phyloP scores from a whole-genome alignment of 441 rosid genomes.

The Corymbia calophylla region DNA sequence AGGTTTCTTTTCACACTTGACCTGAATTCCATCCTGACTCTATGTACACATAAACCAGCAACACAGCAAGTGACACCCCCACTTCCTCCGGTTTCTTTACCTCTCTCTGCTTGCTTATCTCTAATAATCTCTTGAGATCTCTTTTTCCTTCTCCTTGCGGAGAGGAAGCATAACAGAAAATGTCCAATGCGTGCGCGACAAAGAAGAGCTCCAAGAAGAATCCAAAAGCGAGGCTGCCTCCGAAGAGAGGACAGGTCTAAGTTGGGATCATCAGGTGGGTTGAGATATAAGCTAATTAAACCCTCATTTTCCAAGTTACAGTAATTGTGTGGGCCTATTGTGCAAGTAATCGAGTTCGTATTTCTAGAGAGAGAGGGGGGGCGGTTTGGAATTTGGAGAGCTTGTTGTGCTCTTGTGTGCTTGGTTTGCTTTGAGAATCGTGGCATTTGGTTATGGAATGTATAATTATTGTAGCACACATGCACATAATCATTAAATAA shows the following conservation, averaged over 20 bases:
- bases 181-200: neutral
- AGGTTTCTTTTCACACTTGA: neutral
- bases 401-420: neutral
- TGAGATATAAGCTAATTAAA: too few relatives aligned
- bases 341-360: neutral
- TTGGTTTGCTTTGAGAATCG: neutral
- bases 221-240: constrained; percentile 14
- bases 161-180: neutral
- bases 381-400: neutral
- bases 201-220: neutral
- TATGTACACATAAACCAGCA: neutral
- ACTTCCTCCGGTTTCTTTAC: neutral
- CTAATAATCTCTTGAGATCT: neutral
- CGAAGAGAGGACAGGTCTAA: constrained; percentile 24
- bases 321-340: neutral
- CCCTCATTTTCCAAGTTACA: neutral
- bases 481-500: too few relatives aligned
- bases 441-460: neutral
- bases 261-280: neutral
- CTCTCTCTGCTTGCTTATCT: neutral
- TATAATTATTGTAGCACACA: neutral
- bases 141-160: neutral
- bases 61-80: neutral
- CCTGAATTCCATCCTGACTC: neutral
- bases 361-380: too few relatives aligned